Percentiles rank a stretch among this genome's conserved stretches.
phyloP scores from a whole-genome alignment of 352 stramenopile species.

The Saprolegnia diclina region DNA sequence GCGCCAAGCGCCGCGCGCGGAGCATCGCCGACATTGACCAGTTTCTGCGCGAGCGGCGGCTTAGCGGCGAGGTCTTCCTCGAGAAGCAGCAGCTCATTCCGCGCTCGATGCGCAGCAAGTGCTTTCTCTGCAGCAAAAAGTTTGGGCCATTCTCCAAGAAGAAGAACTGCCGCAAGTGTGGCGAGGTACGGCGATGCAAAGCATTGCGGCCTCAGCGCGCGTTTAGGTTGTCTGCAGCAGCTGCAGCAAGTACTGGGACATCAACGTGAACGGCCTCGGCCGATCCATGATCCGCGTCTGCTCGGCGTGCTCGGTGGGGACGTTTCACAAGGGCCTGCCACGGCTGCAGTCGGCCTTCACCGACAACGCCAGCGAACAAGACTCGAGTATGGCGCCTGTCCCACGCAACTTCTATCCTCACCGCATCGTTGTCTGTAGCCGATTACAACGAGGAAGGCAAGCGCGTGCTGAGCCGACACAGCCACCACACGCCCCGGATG shows the following conservation, averaged over 20 bases:
- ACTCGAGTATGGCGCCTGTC: neutral
- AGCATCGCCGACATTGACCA: conserved; percentile 47
- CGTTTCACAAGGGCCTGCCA: conserved; percentile 14
- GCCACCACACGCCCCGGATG: conserved; percentile 8
- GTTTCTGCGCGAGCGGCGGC: conserved; percentile 45
- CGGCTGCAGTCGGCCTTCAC: neutral
- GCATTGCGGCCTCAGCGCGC: neutral
- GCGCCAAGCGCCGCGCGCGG: conserved; percentile 48
- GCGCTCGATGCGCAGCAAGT: conserved; percentile 50
- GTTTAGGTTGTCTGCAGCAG: conserved; percentile 47
- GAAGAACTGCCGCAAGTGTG: conserved; percentile 58
- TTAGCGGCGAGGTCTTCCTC: conserved; percentile 53
- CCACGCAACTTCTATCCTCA: too few species aligned
- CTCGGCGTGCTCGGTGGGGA: conserved; percentile 36
- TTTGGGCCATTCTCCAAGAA: conserved; percentile 65
- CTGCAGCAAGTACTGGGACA: conserved; percentile 53
- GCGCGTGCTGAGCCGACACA: conserved; percentile 1
- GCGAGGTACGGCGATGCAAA: conserved; percentile 59
- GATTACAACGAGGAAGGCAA: conserved; percentile 4
- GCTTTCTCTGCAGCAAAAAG: conserved; percentile 50
- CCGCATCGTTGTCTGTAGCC: neutral
- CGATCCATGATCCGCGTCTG: conserved; percentile 56
- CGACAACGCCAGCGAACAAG: conserved; percentile 17
- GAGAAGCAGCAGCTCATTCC: conserved; percentile 61
- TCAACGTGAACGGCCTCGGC: conserved; percentile 42